These are phyloP conservation scores for Mycena floridula DNA, from an alignment of 768 basidiomycete genomes.

Conservation along the genomic window DNA sequence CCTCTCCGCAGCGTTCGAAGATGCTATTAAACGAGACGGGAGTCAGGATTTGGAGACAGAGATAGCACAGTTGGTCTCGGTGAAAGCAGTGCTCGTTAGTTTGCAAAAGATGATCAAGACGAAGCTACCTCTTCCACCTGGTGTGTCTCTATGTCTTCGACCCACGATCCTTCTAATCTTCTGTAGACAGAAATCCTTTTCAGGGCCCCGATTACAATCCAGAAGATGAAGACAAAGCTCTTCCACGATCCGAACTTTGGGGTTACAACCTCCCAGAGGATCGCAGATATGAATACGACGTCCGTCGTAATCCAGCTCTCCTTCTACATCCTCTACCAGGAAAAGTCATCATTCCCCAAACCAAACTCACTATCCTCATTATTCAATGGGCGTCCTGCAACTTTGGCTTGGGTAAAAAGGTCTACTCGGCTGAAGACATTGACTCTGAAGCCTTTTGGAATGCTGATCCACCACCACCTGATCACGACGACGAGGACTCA, in stretches of 20 bases:
- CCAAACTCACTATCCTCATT: conserved; percentile 13
- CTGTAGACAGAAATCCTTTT: conserved; percentile 14
- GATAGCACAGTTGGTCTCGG: conserved; percentile 6
- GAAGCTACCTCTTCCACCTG: conserved; percentile 10
- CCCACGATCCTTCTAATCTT: background rate
- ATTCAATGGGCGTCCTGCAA: conserved; percentile 15
- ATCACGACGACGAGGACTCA: background rate
- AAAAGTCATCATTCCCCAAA: conserved; percentile 21
- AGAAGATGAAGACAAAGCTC: conserved; percentile 13
- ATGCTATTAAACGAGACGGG: conserved; percentile 5
- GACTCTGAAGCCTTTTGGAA: conserved; percentile 13
- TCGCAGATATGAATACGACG: conserved; percentile 13
- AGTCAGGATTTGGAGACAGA: conserved; percentile 4
- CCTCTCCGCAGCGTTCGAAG: conserved; percentile 12
- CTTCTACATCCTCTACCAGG: conserved; percentile 54
- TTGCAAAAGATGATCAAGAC: conserved; percentile 15
- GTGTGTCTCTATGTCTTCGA: background rate
- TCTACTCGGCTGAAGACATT: conserved; percentile 11
- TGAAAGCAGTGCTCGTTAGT: conserved; percentile 9
- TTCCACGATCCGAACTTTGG: conserved; percentile 15
- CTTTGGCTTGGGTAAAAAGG: conserved; percentile 17
- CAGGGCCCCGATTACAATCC: conserved; percentile 10
- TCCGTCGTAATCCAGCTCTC: conserved; percentile 11
- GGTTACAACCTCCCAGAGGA: conserved; percentile 10
- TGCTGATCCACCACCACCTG: conserved; percentile 11